Percentiles rank a stretch among this genome's conserved stretches.
phyloP scores from a whole-genome alignment of 1,284 basidiomycete species.

The Austropuccinia psidii region DNA sequence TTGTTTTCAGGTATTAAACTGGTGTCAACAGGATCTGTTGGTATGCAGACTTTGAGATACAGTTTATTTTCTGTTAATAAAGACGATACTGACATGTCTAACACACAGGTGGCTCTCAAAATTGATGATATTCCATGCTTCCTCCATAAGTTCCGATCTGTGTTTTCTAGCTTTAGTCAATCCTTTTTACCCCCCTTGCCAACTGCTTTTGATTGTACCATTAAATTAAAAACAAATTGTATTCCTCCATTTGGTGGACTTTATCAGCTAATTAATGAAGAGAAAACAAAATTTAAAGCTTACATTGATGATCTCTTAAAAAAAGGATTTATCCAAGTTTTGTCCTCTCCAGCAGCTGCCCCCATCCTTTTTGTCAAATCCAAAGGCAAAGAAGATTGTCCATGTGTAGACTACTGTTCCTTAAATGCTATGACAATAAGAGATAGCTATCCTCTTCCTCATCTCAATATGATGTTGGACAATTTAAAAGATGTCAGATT shows the following conservation, averaged over 20 bases:
- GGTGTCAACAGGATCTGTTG: no score
- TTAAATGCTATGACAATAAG: conserved; percentile 5
- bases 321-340: conserved; percentile 11
- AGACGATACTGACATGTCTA: no score
- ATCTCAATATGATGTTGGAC: neutral
- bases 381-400: conserved; percentile 1
- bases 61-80: no score
- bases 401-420: neutral
- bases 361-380: conserved; percentile 29
- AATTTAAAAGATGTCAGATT: neutral
- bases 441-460: neutral
- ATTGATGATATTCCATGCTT: no score
- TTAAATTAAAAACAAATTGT: neutral
- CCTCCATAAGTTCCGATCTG: neutral
- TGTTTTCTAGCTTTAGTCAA: no score
- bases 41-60: neutral
- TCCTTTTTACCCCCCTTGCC: neutral
- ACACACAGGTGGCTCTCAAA: no score
- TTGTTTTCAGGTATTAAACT: neutral
- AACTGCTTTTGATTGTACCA: neutral
- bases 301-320: neutral
- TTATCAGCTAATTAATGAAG: neutral
- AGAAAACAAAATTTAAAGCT: neutral
- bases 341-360: conserved; percentile 5
- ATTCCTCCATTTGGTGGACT: neutral